Percentiles rank a stretch among this genome's conserved stretches.
These are phyloP conservation scores for Phylloboletellus chloephorus DNA, from an alignment of 1,284 basidiomycete species.

Conservation along the genomic window DNA sequence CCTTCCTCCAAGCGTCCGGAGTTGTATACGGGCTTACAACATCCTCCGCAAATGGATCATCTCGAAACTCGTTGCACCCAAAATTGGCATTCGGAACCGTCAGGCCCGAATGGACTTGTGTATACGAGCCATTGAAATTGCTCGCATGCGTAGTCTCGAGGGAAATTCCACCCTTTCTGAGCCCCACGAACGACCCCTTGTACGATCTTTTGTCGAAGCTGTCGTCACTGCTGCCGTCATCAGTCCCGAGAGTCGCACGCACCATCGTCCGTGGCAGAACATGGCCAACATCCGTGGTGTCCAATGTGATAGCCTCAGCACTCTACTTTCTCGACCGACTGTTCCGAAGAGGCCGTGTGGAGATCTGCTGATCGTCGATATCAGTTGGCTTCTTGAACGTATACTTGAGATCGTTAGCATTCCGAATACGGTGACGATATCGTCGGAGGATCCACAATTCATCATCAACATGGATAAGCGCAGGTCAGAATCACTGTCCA, in stretches of 20 bases:
- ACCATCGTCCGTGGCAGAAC: conserved; percentile 67
- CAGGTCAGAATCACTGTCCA: conserved; percentile 43
- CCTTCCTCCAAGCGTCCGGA: conserved; percentile 66
- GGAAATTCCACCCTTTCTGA: conserved; percentile 28
- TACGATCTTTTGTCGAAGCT: conserved; percentile 73
- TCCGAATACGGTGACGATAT: conserved; percentile 62
- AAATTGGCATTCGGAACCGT: conserved; percentile 55
- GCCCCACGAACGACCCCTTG: conserved; percentile 48
- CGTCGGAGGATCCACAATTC: conserved; percentile 44
- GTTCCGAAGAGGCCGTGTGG: conserved; percentile 41
- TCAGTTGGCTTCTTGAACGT: conserved; percentile 76
- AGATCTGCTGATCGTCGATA: conserved; percentile 60
- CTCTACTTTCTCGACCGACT: conserved; percentile 49
- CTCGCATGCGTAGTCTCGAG: conserved; percentile 55
- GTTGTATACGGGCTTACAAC: conserved; percentile 66
- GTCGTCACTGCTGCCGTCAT: conserved; percentile 65
- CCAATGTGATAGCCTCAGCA: conserved; percentile 53
- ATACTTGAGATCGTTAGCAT: conserved; percentile 70
- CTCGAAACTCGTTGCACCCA: conserved; percentile 57
- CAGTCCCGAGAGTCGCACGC: conserved; percentile 68
- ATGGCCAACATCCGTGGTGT: conserved; percentile 55
- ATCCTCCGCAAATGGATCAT: conserved; percentile 75
- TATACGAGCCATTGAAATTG: conserved; percentile 64
- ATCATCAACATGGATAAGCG: conserved; percentile 79
- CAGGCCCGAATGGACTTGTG: conserved; percentile 67